Evolutionary conservation across 2,329 filamentous ascomycete genomes (phyloP).

Genomic region (Boeremia exigua): DNA sequence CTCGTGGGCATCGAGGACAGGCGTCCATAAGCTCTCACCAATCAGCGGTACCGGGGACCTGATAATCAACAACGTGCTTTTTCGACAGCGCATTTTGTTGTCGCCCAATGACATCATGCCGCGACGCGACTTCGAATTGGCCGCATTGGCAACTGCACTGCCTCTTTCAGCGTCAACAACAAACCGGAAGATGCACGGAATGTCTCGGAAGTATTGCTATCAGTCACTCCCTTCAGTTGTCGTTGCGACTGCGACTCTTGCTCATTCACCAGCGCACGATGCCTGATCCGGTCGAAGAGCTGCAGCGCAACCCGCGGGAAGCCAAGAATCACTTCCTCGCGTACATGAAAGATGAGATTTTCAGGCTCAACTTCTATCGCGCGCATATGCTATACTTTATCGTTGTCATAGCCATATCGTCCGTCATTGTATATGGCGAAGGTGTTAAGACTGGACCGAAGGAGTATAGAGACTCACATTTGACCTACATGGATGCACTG

Average conservation of each 20-base stretch:
- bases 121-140: not conserved
- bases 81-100: not conserved
- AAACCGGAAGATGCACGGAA: slow-evolving; percentile 1
- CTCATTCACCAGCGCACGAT: slow-evolving; percentile 2
- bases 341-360: slow-evolving; percentile 26
- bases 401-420: slow-evolving; percentile 33
- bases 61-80: not conserved
- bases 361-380: slow-evolving; percentile 32
- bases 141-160: slow-evolving; percentile 11
- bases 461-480: slow-evolving; percentile 20
- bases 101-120: slow-evolving; percentile 14
- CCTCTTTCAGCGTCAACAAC: slow-evolving; percentile 4
- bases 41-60: not conserved
- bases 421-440: slow-evolving; percentile 38
- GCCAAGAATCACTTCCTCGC: slow-evolving; percentile 26
- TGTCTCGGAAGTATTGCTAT: not conserved
- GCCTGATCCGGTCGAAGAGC: slow-evolving; percentile 26
- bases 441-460: slow-evolving; percentile 33
- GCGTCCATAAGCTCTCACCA: not conserved
- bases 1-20: no score
- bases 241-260: not conserved
- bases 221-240: not conserved
- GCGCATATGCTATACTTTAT: slow-evolving; percentile 42
- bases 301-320: slow-evolving; percentile 24
- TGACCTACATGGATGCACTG: slow-evolving; percentile 37